Conservation (phyloP, 2,329 filamentous ascomycete species). For the Neurospora sp. region DNA sequence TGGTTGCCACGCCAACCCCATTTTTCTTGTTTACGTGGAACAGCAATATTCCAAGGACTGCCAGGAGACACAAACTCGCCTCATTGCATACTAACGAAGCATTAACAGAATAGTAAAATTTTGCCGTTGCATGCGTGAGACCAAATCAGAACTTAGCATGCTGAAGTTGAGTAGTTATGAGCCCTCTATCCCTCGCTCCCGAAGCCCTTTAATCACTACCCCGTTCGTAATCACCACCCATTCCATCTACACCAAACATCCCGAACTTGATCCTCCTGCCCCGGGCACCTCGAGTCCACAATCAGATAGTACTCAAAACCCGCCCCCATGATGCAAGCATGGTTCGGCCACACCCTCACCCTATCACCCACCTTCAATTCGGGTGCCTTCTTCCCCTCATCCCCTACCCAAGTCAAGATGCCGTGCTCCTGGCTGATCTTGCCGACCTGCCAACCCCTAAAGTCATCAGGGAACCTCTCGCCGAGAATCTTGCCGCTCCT, state of each 20-base stretch:
- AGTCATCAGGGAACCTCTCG: slow-evolving; percentile 31
- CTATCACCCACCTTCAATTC: slow-evolving; percentile 54
- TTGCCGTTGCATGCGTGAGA: not conserved
- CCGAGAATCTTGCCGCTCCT: slow-evolving; percentile 12
- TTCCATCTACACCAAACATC: slow-evolving; percentile 67
- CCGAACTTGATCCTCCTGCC: slow-evolving; percentile 49
- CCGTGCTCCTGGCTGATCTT: slow-evolving; percentile 72
- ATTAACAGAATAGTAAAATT: not conserved
- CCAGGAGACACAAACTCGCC: not conserved
- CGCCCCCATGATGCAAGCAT: slow-evolving; percentile 67
- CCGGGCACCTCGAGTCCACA: slow-evolving; percentile 50
- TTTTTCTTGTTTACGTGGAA: not conserved
- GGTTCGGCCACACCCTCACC: slow-evolving; percentile 67
- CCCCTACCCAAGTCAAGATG: slow-evolving; percentile 50
- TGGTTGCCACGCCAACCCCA: not conserved
- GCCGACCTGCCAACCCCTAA: slow-evolving; percentile 55
- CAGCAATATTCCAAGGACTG: not conserved
- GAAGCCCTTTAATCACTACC: not conserved
- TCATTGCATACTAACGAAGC: not conserved
- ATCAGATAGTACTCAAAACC: slow-evolving; percentile 65
- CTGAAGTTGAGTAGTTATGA: not conserved
- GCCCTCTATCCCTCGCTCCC: not conserved
- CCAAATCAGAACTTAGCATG: not conserved
- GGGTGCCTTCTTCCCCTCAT: slow-evolving; percentile 30
- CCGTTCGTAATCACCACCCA: slow-evolving; percentile 47